Percentiles rank a stretch among this genome's conserved stretches.
These are phyloP conservation scores for Cardiospermum halicacabum DNA, from an alignment of 345 rosid genomes.

Conservation along the genomic window DNA sequence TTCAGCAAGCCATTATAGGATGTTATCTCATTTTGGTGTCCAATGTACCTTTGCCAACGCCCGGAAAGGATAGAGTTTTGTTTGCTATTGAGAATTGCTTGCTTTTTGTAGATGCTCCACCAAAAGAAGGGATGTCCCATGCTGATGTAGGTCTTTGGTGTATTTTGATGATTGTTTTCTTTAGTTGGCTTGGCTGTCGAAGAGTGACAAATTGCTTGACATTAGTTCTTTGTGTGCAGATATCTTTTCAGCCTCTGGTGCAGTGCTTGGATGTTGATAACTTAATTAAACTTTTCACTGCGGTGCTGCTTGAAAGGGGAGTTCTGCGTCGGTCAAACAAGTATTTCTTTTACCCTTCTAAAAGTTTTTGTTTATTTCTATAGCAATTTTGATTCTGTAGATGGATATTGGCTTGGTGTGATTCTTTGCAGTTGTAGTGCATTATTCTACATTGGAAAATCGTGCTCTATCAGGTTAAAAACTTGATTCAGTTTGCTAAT, in stretches of 20 bases:
- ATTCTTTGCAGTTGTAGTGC: neutral
- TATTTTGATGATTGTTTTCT: conserved; percentile 12
- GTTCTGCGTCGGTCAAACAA: conserved; percentile 90
- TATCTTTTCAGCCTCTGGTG: conserved; percentile 91
- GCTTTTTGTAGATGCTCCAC: conserved; percentile 90
- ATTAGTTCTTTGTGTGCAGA: conserved; percentile 46
- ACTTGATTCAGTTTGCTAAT: neutral
- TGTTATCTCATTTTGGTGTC: conserved; percentile 65
- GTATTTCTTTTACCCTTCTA: conserved; percentile 37
- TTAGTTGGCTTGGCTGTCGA: neutral
- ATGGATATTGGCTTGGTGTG: neutral
- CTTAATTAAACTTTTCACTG: conserved; percentile 77
- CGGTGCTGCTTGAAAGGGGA: conserved; percentile 92
- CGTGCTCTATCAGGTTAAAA: neutral
- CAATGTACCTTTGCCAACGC: conserved; percentile 88
- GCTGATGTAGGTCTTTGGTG: conserved; percentile 65
- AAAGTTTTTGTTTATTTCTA: neutral
- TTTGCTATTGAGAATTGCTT: conserved; percentile 84
- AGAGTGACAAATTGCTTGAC: neutral
- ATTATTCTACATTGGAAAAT: neutral
- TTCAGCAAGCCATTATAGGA: conserved; percentile 99
- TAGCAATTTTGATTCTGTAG: neutral
- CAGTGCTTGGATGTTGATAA: conserved; percentile 97
- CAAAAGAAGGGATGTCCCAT: conserved; percentile 85
- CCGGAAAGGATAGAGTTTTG: conserved; percentile 86